A percentile compares a stretch with the other conserved stretches of the same genome.
Conservation (phyloP, 495 filamentous ascomycete genomes). For the Annulohypoxylon maeteangense region DNA sequence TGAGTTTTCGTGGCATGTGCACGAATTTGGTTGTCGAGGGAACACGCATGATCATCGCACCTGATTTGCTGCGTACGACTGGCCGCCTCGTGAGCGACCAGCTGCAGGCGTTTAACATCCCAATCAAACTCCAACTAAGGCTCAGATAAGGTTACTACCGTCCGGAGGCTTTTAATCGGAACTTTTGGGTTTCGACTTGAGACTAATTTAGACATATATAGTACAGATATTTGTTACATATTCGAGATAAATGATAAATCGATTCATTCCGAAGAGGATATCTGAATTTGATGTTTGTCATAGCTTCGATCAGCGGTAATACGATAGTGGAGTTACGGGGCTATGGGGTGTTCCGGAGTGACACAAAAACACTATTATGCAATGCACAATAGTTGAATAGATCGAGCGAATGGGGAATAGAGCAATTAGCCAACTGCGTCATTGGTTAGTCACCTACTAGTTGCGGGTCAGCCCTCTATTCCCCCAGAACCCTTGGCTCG, state of each 20-base stretch:
- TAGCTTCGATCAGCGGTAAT: not conserved
- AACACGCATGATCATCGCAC: slow-evolving; percentile 36
- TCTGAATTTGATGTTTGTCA: slow-evolving; percentile 10
- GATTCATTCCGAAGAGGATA: not conserved
- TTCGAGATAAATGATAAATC: not conserved
- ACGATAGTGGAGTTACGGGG: not conserved
- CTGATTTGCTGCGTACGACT: slow-evolving; percentile 24
- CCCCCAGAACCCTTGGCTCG: slow-evolving; percentile 14
- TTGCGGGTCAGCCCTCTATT: not conserved
- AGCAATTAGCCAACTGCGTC: slow-evolving; percentile 7
- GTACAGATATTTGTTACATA: slow-evolving; percentile 4
- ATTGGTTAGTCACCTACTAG: not conserved
- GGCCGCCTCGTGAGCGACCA: slow-evolving; percentile 25
- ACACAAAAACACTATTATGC: not conserved
- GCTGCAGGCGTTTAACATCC: slow-evolving; percentile 7
- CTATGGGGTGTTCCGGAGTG: not conserved
- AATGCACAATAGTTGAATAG: not conserved
- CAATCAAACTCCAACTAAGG: not conserved
- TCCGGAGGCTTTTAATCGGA: not conserved
- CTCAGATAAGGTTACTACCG: slow-evolving; percentile 6
- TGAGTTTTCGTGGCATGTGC: slow-evolving; percentile 9
- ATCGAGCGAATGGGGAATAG: not conserved
- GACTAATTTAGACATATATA: not conserved
- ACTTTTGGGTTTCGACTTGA: not conserved
- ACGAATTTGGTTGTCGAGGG: slow-evolving; percentile 28